A percentile compares a stretch with the other conserved stretches of the same genome.
Conservation (phyloP, 495 filamentous ascomycete genomes). For the Parachaetomium inaequale region DNA sequence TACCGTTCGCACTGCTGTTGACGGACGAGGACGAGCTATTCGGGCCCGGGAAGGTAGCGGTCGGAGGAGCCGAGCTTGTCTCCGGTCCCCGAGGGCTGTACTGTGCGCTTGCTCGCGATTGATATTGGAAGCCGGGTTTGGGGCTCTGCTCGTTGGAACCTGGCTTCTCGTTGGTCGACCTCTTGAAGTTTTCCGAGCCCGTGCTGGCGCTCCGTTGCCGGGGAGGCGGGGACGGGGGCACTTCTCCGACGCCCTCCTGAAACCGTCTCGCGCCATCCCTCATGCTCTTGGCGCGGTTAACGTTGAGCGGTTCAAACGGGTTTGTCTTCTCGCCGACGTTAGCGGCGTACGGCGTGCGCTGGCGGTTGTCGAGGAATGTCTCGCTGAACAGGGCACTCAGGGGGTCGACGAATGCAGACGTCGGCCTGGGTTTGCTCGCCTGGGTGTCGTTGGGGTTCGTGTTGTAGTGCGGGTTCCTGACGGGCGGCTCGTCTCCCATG, state of each 20-base stretch:
- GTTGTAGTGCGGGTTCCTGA: slow-evolving; percentile 44
- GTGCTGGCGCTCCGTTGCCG: slow-evolving; percentile 35
- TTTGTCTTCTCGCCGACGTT: slow-evolving; percentile 67
- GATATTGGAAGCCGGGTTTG: slow-evolving; percentile 22
- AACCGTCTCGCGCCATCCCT: slow-evolving; percentile 22
- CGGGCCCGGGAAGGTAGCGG: slow-evolving; percentile 14
- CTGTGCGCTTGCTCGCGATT: slow-evolving; percentile 28
- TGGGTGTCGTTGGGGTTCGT: slow-evolving; percentile 30
- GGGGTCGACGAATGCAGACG: slow-evolving; percentile 37
- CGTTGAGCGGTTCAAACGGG: slow-evolving; percentile 41
- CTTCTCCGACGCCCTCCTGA: slow-evolving; percentile 9
- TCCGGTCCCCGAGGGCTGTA: slow-evolving; percentile 27
- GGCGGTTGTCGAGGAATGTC: slow-evolving; percentile 47
- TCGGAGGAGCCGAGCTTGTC: slow-evolving; percentile 18
- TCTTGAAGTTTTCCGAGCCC: slow-evolving; percentile 24
- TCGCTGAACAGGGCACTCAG: slow-evolving; percentile 42
- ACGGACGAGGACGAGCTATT: slow-evolving; percentile 19
- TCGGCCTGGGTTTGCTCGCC: slow-evolving; percentile 18
- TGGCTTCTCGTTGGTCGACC: slow-evolving; percentile 17
- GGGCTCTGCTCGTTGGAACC: slow-evolving; percentile 3
- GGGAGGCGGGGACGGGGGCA: slow-evolving; percentile 16
- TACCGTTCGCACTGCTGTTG: slow-evolving; percentile 27
- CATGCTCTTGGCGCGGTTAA: slow-evolving; percentile 42
- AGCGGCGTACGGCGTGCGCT: slow-evolving; percentile 66
- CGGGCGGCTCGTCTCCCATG: slow-evolving; percentile 43